Percentiles rank a stretch among this genome's conserved stretches.
These are phyloP conservation scores for Venturia pyrina DNA, from an alignment of 2,329 filamentous ascomycete species.

Conservation along the genomic window DNA sequence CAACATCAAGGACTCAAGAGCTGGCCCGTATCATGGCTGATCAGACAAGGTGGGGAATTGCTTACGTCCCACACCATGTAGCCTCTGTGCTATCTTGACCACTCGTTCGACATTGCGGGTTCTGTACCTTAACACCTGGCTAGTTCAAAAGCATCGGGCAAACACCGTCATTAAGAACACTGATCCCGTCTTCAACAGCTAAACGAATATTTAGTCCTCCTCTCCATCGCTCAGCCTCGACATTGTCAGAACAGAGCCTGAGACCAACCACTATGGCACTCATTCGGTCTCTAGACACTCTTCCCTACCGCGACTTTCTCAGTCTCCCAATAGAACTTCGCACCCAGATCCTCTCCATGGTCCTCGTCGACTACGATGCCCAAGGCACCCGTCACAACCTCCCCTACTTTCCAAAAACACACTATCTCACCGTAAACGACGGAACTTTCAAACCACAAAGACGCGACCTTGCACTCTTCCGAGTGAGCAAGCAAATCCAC, in stretches of 20 bases:
- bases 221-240: background rate
- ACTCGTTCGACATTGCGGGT: background rate
- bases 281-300: background rate
- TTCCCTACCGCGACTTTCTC: background rate
- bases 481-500: background rate
- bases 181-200: background rate
- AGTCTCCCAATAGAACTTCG: background rate
- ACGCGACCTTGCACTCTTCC: background rate
- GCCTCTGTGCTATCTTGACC: background rate
- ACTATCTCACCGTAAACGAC: background rate
- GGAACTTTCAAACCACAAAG: background rate
- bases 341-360: background rate
- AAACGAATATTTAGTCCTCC: background rate
- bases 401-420: background rate
- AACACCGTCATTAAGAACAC: background rate
- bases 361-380: background rate
- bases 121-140: background rate
- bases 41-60: too few species aligned
- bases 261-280: background rate
- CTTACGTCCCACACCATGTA: too few species aligned
- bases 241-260: too few species aligned
- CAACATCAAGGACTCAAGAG: too few species aligned
- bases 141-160: background rate
- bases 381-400: background rate
- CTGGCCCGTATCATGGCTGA: too few species aligned